Evolutionary conservation across 2,329 filamentous ascomycete species (phyloP).

Genomic region (Ophiocordyceps camponoti-rufipedis): DNA sequence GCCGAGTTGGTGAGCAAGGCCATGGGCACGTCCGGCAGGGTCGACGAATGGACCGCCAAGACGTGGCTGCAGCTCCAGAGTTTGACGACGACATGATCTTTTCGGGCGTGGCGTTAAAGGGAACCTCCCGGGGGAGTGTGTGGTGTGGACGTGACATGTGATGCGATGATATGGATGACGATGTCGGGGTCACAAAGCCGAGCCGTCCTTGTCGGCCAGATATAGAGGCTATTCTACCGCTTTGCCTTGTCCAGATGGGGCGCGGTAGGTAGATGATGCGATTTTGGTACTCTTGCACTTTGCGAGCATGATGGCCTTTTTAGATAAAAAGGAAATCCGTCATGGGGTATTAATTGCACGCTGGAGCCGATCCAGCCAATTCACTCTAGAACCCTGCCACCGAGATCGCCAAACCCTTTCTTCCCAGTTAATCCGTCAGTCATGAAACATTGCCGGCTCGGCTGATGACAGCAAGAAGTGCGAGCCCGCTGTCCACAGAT

Average conservation of each 20-base stretch:
- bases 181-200: not conserved
- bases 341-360: not conserved
- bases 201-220: not conserved
- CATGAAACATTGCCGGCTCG: not conserved
- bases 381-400: not conserved
- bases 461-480: not conserved
- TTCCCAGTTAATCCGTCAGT: not conserved
- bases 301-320: not conserved
- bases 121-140: not conserved
- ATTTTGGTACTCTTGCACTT: not conserved
- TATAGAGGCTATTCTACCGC: not conserved
- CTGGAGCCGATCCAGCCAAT: not conserved
- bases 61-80: slow-evolving; percentile 16
- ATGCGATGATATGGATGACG: not conserved
- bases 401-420: not conserved
- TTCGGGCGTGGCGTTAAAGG: not conserved
- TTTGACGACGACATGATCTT: slow-evolving; percentile 2
- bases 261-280: not conserved
- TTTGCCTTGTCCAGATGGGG: not conserved
- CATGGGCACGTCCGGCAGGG: slow-evolving; percentile 16
- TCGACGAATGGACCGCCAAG: slow-evolving; percentile 18
- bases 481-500: not conserved
- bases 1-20: slow-evolving; percentile 23
- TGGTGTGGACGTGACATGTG: not conserved
- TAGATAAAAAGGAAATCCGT: not conserved